Evolutionary conservation across 306 rosid species (phyloP).

Genomic region (Prunus dulcis): DNA sequence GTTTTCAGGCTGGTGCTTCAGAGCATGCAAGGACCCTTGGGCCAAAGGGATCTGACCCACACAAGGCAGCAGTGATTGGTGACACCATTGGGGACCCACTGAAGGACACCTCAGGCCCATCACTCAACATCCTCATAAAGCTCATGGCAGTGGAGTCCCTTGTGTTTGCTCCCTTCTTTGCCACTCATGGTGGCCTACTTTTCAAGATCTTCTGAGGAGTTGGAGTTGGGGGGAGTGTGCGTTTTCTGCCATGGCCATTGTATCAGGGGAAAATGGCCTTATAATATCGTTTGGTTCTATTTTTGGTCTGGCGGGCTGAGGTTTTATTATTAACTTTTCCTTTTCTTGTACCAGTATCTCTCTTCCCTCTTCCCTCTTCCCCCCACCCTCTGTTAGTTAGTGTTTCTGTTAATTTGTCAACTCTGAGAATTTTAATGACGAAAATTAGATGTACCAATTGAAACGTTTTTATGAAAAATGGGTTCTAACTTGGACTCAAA

Average conservation of each 20-base stretch:
- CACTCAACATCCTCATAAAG: constrained; percentile 74
- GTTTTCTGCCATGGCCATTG: neutral
- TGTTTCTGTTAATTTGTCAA: constrained; percentile 16
- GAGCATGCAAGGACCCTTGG: constrained; percentile 70
- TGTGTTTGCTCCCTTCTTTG: constrained; percentile 64
- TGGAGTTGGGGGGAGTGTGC: neutral
- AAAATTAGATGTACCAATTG: constrained; percentile 16
- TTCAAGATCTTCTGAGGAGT: constrained; percentile 51
- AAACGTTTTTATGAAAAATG: constrained; percentile 2
- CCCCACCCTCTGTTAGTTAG: constrained; percentile 14
- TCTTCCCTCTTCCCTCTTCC: neutral
- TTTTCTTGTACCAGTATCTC: constrained; percentile 31
- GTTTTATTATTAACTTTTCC: constrained; percentile 7
- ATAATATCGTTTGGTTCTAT: constrained; percentile 14
- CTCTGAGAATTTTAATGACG: constrained; percentile 28
- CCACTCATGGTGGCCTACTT: constrained; percentile 71
- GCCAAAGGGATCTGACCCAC: constrained; percentile 68
- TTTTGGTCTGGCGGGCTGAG: constrained; percentile 25
- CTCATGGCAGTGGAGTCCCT: constrained; percentile 77
- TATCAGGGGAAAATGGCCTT: neutral
- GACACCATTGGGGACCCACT: constrained; percentile 79
- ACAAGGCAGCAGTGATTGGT: constrained; percentile 74
- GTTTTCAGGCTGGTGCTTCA: constrained; percentile 59
- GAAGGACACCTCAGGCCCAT: constrained; percentile 74
- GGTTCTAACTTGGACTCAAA: neutral